Evolutionary conservation across 1,284 basidiomycete genomes (phyloP).

Genomic region (Malassezia cuniculi): DNA sequence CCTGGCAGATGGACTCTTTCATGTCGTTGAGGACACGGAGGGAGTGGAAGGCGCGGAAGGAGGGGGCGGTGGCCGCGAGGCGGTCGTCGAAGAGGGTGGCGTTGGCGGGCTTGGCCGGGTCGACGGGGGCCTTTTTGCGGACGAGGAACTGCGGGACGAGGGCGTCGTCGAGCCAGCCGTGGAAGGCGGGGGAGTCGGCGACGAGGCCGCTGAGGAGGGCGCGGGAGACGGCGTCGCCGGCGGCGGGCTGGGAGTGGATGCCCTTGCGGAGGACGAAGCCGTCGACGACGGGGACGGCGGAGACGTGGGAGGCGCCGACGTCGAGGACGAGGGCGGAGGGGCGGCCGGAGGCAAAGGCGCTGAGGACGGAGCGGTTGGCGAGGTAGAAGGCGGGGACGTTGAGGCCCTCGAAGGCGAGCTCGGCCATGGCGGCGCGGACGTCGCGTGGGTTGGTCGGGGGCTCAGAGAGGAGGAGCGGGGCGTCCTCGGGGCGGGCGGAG

Average conservation of each 20-base stretch:
- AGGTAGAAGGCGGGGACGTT: slow-evolving; percentile 90
- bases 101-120: slow-evolving; percentile 57
- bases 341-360: slow-evolving; percentile 92
- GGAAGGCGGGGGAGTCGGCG: slow-evolving; percentile 8
- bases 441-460: slow-evolving; percentile 86
- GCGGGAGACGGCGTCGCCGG: slow-evolving; percentile 25
- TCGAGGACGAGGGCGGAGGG: slow-evolving; percentile 90
- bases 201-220: slow-evolving; percentile 25
- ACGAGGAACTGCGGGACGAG: slow-evolving; percentile 63
- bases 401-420: slow-evolving; percentile 94
- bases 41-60: slow-evolving; percentile 73
- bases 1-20: slow-evolving; percentile 74
- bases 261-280: slow-evolving; percentile 96
- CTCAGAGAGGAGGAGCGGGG: slow-evolving; percentile 86
- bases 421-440: slow-evolving; percentile 80
- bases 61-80: slow-evolving; percentile 52
- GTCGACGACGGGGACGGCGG: slow-evolving; percentile 88
- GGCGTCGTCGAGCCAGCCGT: slow-evolving; percentile 14
- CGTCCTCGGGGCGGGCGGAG: slow-evolving; percentile 52
- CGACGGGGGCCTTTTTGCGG: slow-evolving; percentile 55
- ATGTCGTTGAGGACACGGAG: slow-evolving; percentile 77
- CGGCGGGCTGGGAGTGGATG: slow-evolving; percentile 44
- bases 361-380: slow-evolving; percentile 87
- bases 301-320: slow-evolving; percentile 73
- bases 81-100: slow-evolving; percentile 34